phyloP scores from a whole-genome alignment of 2,329 filamentous ascomycete genomes.

The Xylaria sp. region DNA sequence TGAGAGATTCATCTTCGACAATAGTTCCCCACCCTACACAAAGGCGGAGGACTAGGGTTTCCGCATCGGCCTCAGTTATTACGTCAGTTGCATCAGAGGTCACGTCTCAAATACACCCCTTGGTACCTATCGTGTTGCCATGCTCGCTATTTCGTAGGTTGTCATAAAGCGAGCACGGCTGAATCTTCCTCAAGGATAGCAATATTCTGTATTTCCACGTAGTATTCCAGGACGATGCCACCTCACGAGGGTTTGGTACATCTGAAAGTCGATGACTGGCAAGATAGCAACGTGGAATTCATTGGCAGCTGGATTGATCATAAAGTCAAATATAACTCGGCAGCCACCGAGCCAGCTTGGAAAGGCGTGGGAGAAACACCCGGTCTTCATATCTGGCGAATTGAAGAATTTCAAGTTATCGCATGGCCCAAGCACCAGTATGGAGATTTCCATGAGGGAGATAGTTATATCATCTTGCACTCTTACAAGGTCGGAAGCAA shows the following conservation, averaged over 20 bases:
- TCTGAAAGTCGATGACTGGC: constrained; percentile 72
- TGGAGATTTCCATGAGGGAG: constrained; percentile 73
- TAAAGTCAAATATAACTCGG: constrained; percentile 74
- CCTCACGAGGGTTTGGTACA: constrained; percentile 72
- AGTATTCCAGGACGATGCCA: constrained; percentile 59
- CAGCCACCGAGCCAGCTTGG: constrained; percentile 74
- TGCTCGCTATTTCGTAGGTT: not conserved
- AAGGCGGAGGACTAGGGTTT: constrained; percentile 18
- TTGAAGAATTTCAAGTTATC: constrained; percentile 74
- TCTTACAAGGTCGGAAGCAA: constrained; percentile 64
- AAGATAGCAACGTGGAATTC: constrained; percentile 75
- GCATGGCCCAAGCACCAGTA: constrained; percentile 67
- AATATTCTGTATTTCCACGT: not conserved
- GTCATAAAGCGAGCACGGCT: not conserved
- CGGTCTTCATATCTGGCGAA: constrained; percentile 72
- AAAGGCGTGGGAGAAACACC: constrained; percentile 66
- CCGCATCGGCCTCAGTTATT: constrained; percentile 37
- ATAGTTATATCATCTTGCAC: constrained; percentile 74
- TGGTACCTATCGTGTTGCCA: not conserved
- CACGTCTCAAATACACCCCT: constrained; percentile 1
- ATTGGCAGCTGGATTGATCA: constrained; percentile 74
- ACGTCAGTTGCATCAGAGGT: constrained; percentile 38
- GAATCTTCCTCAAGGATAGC: not conserved
- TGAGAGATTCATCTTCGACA: not conserved
- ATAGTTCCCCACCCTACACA: constrained; percentile 35